Base-by-base conservation (phyloP, 306 rosid genomes). In the Quercus engelmannii region DNA sequence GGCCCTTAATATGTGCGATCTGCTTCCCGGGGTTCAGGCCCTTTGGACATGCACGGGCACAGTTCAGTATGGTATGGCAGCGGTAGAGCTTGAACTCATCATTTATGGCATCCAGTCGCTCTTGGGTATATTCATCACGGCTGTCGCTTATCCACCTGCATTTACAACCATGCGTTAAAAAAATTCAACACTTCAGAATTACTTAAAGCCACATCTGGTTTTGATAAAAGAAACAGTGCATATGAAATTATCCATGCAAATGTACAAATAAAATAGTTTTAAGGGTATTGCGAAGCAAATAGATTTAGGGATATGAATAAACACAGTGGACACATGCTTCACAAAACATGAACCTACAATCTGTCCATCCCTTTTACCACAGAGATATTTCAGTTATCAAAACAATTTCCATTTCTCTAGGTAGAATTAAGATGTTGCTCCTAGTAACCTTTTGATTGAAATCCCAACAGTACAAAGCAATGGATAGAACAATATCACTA, bases 51-150 rank as follows among this genome's bases (percentile, higher is more conserved):
- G 98, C 98, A 52, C 92, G 94, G 55, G 99, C 92, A 76, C 99
- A 96, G 86, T 96, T 96, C 91, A 93, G 83, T 79, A 96, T 96
- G 78, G 99, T 96, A 89, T 96, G 99, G 80, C 99, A 96, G n/a
- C 99, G 97, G 72, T 96, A 96, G 72, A 96, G 98, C 93, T 96
- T 96, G 91, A 86, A 96, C 86, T 96, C 99, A 54, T 96, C 99
- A 73, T 96, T 87, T 75, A 96, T 81, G 35, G 97, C 93, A 5
- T 91, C 99, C 84, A 96, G 79, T 74, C 99, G 91, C 90, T 96
- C 99, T 84, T 89, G 51, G 6, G 97, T 93, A 81, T 84, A 96
- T 81, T 96, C 97, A 73, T 96, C 99, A 71, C 99, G 99, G 43
- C 98, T 96, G 83, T 96, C 99, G 14, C 93, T 91, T 77, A 96